Evolutionary conservation across 2,329 filamentous ascomycete species (phyloP).

Genomic region (Botrytis tulipae): DNA sequence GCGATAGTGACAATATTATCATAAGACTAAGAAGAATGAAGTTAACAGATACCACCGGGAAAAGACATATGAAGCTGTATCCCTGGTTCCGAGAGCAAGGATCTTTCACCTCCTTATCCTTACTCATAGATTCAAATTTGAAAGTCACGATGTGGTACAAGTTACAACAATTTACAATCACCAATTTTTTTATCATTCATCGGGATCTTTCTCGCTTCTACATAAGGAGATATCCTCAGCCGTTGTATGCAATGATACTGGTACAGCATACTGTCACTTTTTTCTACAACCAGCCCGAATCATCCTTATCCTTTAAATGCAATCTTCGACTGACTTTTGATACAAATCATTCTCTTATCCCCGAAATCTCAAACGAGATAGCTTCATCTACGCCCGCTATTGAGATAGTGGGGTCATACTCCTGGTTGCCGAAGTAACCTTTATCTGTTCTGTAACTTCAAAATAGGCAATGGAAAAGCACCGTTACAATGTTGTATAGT

Average conservation of each 20-base stretch:
- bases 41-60: constrained; percentile 3
- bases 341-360: constrained; percentile 15
- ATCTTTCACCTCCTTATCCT: constrained; percentile 6
- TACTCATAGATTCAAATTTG: constrained; percentile 9
- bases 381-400: not conserved
- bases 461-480: not conserved
- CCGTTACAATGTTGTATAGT: constrained; percentile 9
- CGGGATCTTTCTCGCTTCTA: constrained; percentile 17
- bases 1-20: not conserved
- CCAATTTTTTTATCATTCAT: not conserved
- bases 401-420: constrained; percentile 17
- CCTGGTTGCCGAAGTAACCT: constrained; percentile 11
- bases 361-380: constrained; percentile 13
- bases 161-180: constrained; percentile 3
- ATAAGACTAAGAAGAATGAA: not conserved
- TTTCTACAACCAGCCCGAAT: not conserved
- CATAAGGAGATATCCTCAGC: constrained; percentile 17
- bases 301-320: constrained; percentile 12
- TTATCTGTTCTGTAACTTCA: constrained; percentile 7
- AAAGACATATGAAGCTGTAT: constrained; percentile 11
- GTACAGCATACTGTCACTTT: constrained; percentile 19
- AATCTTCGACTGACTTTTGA: constrained; percentile 1
- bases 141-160: constrained; percentile 15
- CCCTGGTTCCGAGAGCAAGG: constrained; percentile 14
- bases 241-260: constrained; percentile 14